Base-by-base conservation (phyloP, 1,284 basidiomycete species). In the Trichosporon sp. region DNA sequence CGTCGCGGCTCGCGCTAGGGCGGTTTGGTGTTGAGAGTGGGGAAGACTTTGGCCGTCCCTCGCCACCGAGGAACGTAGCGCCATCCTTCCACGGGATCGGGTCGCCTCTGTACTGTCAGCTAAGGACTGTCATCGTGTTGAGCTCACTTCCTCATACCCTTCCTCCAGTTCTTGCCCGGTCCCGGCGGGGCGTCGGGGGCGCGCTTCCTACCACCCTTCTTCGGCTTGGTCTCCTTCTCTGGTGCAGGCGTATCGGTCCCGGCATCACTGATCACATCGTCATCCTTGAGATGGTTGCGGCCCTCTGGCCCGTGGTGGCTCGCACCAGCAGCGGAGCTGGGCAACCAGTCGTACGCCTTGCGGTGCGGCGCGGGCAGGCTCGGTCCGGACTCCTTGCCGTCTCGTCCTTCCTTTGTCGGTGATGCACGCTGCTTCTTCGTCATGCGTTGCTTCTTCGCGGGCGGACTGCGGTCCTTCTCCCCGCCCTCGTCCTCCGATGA, bases 331-430 rank as follows among this genome's bases (percentile, higher is more conserved):
- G 67, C 61, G n/a, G 66, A 69, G 11, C 75, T 76, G 44, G 69
- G 65, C 1, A 79, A 61, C 77, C 77, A 79, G 62, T 78, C 71
- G 60, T 79, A 79, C n/a, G 66, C 65, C 64, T 79, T 78, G 46
- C 69, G 59, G 59, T 70, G 70, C 37, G 54, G 60, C 0, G 70
- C 67, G 1, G 67, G 67, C 21, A 67, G 46, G 6, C 66, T 21
- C 3, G 54, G 52, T 13, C 65, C 61, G 4, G 19, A 19, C 27
- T 5, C 23, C 23, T 5, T 25, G 11, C 8, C 40, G 1, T 56
- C 37, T 19, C 19, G 13, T 62, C 36, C 54, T 60, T 60, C 44
- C 21, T 25, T 21, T 19, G 3, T 25, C 19, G 44, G 11, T 14
- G 56, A 44, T 14, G 29, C 10, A 11, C 32, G 19, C 27, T 11